Conservation (phyloP, 352 stramenopile species). For the Globisporangium carolinianum region DNA sequence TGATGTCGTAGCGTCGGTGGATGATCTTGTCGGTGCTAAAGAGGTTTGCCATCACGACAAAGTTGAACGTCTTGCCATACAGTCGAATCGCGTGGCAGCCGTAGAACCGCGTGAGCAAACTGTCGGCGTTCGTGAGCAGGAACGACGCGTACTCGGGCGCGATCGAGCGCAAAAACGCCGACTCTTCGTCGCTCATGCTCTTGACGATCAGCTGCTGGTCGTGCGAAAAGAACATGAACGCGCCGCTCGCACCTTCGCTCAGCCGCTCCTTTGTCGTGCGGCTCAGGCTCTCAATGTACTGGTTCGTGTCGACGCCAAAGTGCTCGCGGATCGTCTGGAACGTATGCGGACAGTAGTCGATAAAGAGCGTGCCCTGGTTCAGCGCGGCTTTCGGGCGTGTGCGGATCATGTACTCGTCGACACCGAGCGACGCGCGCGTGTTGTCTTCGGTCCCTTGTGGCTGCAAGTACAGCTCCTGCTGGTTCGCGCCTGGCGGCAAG, state of each 20-base stretch:
- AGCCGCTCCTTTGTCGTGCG: slow-evolving; percentile 81
- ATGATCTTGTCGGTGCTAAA: slow-evolving; percentile 83
- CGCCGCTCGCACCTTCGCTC: slow-evolving; percentile 80
- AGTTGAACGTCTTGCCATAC: slow-evolving; percentile 88
- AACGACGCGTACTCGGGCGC: slow-evolving; percentile 77
- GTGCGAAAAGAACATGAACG: slow-evolving; percentile 88
- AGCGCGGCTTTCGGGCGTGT: slow-evolving; percentile 62
- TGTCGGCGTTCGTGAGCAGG: slow-evolving; percentile 77
- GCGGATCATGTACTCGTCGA: slow-evolving; percentile 85
- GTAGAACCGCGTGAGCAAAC: slow-evolving; percentile 76
- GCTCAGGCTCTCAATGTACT: slow-evolving; percentile 81
- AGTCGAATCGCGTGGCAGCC: slow-evolving; percentile 79
- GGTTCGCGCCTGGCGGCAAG: slow-evolving; percentile 50
- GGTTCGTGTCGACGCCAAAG: slow-evolving; percentile 75
- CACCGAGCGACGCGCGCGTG: slow-evolving; percentile 48
- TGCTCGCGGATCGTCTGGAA: slow-evolving; percentile 84
- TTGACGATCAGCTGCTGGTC: slow-evolving; percentile 87
- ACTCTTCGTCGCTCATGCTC: slow-evolving; percentile 87
- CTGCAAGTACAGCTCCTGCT: slow-evolving; percentile 76
- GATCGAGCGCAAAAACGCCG: slow-evolving; percentile 73
- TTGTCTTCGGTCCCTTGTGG: slow-evolving; percentile 75
- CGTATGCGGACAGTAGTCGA: slow-evolving; percentile 80
- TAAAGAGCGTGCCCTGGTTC: slow-evolving; percentile 79
- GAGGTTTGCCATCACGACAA: slow-evolving; percentile 86
- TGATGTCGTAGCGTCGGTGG: slow-evolving; percentile 84